Percentiles rank a stretch among this genome's conserved stretches.
Evolutionary conservation across 2,329 filamentous ascomycete species (phyloP).

Genomic region (Fusarium coicis): DNA sequence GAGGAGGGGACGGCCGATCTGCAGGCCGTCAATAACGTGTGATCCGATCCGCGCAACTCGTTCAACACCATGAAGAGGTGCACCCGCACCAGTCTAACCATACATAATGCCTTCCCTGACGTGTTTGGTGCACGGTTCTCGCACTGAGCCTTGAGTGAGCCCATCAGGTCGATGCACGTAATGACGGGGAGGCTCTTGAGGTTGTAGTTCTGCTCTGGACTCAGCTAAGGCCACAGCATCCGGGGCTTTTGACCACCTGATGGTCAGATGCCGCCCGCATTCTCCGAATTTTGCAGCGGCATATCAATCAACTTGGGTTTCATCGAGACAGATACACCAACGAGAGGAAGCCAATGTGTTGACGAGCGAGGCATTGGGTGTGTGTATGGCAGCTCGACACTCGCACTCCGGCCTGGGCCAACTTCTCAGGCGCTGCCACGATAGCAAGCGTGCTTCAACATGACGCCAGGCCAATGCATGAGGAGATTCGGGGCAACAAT

Average conservation of each 20-base stretch:
- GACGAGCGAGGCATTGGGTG: constrained; percentile 26
- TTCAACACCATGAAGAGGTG: constrained; percentile 46
- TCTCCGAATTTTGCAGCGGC: constrained; percentile 22
- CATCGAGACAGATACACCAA: constrained; percentile 33
- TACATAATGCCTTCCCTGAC: constrained; percentile 45
- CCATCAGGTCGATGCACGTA: constrained; percentile 44
- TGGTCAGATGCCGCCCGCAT: constrained; percentile 39
- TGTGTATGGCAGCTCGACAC: constrained; percentile 34
- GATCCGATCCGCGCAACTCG: constrained; percentile 44
- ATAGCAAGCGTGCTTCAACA: constrained; percentile 49
- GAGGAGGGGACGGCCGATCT: constrained; percentile 38
- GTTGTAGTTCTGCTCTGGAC: constrained; percentile 27
- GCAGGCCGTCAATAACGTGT: constrained; percentile 43
- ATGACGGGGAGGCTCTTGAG: constrained; percentile 39
- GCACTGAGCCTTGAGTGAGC: constrained; percentile 42
- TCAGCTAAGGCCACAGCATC: constrained; percentile 40
- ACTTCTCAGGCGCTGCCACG: constrained; percentile 53
- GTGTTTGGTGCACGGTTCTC: constrained; percentile 45
- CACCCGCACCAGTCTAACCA: constrained; percentile 43
- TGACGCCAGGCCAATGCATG: constrained; percentile 43
- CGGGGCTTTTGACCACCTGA: constrained; percentile 40
- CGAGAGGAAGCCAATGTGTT: constrained; percentile 15
- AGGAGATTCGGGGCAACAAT: constrained; percentile 35
- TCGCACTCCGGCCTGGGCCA: constrained; percentile 28
- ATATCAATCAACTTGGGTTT: constrained; percentile 28